Conservation (phyloP, 805 yeast species). For the Candida incommunis region DNA sequence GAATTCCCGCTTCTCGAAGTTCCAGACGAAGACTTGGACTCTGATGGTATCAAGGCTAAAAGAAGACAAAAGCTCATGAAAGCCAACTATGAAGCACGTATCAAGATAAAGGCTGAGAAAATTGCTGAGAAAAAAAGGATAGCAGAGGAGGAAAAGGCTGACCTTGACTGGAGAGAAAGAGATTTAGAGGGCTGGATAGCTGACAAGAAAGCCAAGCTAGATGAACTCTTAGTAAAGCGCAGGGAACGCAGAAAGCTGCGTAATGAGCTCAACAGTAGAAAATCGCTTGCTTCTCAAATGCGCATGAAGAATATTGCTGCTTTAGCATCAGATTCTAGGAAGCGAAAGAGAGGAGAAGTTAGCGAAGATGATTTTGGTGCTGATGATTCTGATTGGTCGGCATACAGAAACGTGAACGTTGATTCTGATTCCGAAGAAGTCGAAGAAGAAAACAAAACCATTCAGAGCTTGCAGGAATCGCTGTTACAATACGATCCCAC, state of each 20-base stretch:
- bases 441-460: conserved; percentile 41
- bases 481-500: conserved; percentile 72
- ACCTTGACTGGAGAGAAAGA: conserved; percentile 59
- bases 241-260: conserved; percentile 57
- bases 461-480: conserved; percentile 47
- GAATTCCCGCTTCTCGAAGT: conserved; percentile 61
- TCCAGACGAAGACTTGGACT: conserved; percentile 72
- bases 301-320: conserved; percentile 86
- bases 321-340: conserved; percentile 48
- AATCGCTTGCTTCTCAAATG: conserved; percentile 81
- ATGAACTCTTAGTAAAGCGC: conserved; percentile 40
- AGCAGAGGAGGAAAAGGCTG: conserved; percentile 49
- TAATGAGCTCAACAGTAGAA: conserved; percentile 73
- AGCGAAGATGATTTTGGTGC: conserved; percentile 93
- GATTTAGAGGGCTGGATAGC: conserved; percentile 73
- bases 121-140: conserved; percentile 44
- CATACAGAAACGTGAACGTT: conserved; percentile 69
- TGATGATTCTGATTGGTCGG: conserved; percentile 89
- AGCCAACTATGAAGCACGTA: conserved; percentile 81
- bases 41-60: conserved; percentile 75
- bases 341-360: conserved; percentile 48
- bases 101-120: conserved; percentile 68
- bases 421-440: conserved; percentile 68
- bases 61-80: conserved; percentile 69
- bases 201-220: conserved; percentile 48